Evolutionary conservation across 441 rosid genomes (phyloP).

Genomic region (Eruca vesicaria): DNA sequence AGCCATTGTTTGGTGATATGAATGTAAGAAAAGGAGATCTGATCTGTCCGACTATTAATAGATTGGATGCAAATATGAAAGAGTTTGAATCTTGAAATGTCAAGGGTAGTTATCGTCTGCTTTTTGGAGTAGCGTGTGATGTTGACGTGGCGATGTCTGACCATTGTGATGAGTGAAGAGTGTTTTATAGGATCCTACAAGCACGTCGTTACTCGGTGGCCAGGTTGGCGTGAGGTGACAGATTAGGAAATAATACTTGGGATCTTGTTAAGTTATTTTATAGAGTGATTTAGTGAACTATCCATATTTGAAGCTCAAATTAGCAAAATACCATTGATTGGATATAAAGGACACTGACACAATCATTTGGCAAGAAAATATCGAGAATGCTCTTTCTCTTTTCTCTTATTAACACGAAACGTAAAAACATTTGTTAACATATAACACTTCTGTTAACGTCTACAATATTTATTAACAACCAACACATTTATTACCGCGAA

Average conservation of each 20-base stretch:
- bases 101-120: background rate
- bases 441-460: too few species aligned
- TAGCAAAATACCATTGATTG: too few species aligned
- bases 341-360: too few species aligned
- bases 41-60: slow-evolving; percentile 21
- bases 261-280: background rate
- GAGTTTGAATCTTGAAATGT: slow-evolving; percentile 7
- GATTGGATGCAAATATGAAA: background rate
- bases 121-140: slow-evolving; percentile 1
- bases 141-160: slow-evolving; percentile 8
- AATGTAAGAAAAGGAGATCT: slow-evolving; percentile 12
- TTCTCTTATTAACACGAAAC: too few species aligned
- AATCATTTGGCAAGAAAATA: too few species aligned
- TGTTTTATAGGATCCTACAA: background rate
- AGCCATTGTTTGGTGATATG: slow-evolving; percentile 5
- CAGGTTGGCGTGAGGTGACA: slow-evolving; percentile 10
- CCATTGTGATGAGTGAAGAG: background rate
- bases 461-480: too few species aligned
- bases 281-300: too few species aligned
- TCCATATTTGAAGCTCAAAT: too few species aligned
- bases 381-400: too few species aligned
- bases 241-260: background rate
- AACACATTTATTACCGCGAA: too few species aligned
- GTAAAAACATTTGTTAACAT: too few species aligned
- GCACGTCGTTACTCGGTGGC: slow-evolving; percentile 21